Conservation (phyloP, 73 alveolate genomes). For the Paramecium bursaria region DNA sequence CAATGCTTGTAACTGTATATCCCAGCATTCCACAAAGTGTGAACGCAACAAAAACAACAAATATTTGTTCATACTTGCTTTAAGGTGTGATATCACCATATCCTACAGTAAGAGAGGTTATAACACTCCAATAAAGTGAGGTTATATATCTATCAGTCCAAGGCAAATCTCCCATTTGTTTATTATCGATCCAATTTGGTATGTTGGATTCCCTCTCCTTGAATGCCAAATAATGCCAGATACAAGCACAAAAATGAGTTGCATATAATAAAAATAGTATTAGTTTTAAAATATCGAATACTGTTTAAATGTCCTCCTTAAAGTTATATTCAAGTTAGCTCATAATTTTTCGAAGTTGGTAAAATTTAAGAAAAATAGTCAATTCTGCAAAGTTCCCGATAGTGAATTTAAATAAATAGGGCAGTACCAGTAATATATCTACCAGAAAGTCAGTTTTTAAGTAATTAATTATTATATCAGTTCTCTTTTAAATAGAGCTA, state of each 20-base stretch:
- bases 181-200: slow-evolving; percentile 50
- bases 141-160: slow-evolving; percentile 63
- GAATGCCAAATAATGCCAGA: slow-evolving; percentile 58
- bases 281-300: slow-evolving; percentile 53
- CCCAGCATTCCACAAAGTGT: slow-evolving; percentile 62
- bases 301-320: slow-evolving; percentile 10
- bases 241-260: slow-evolving; percentile 68
- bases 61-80: slow-evolving; percentile 15
- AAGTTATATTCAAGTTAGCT: slow-evolving; percentile 52
- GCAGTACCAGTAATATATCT: slow-evolving; percentile 17
- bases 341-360: background rate
- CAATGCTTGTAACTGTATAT: slow-evolving; percentile 53
- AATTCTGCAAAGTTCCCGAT: background rate
- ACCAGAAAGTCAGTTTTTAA: slow-evolving; percentile 28
- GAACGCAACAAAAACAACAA: slow-evolving; percentile 48
- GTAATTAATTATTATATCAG: slow-evolving; percentile 25
- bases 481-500: background rate
- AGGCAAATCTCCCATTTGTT: slow-evolving; percentile 2
- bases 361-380: background rate
- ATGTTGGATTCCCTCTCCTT: slow-evolving; percentile 1
- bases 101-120: slow-evolving; percentile 67
- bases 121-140: slow-evolving; percentile 61
- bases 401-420: background rate
- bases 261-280: slow-evolving; percentile 37
- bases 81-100: slow-evolving; percentile 65